Evolutionary conservation across 1,284 basidiomycete species (phyloP).

Genomic region (Retiboletus fuscus): DNA sequence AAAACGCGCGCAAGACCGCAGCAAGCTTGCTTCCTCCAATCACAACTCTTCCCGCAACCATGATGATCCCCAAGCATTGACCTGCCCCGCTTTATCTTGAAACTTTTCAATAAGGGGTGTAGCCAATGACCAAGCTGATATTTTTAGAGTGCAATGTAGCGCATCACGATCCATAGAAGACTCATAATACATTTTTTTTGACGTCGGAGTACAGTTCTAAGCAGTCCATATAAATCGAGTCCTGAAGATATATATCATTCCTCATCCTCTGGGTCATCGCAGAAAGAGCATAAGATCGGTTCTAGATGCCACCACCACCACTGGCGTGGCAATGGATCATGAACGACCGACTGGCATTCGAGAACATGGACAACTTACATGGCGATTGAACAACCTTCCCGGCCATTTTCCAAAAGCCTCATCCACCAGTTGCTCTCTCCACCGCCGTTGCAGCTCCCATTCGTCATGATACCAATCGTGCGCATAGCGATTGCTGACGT

Average conservation of each 20-base stretch:
- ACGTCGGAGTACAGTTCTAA: conserved; percentile 15
- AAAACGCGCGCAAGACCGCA: conserved; percentile 83
- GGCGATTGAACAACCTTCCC: conserved; percentile 69
- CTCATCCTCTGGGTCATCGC: conserved; percentile 48
- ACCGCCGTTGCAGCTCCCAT: conserved; percentile 49
- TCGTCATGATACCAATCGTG: conserved; percentile 36
- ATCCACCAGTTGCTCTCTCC: conserved; percentile 58
- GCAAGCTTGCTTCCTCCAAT: conserved; percentile 77
- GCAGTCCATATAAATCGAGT: conserved; percentile 1
- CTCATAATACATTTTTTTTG: conserved; percentile 30
- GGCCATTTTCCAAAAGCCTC: conserved; percentile 76
- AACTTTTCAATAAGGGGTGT: conserved; percentile 25
- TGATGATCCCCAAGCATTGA: conserved; percentile 68
- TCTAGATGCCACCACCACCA: conserved; percentile 86
- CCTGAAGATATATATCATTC: conserved; percentile 33
- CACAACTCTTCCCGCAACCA: conserved; percentile 88
- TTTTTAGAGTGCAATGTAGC: conserved; percentile 15
- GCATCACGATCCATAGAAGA: conserved; percentile 28
- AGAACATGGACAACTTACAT: conserved; percentile 60
- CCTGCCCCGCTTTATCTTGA: neutral
- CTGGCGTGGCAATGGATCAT: conserved; percentile 49
- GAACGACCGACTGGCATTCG: conserved; percentile 15
- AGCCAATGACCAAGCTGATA: neutral
- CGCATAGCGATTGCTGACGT: conserved; percentile 24
- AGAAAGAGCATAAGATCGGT: conserved; percentile 67